Evolutionary conservation across 805 yeast genomes (phyloP).

Genomic region (Saccharomycopsis selenospora): DNA sequence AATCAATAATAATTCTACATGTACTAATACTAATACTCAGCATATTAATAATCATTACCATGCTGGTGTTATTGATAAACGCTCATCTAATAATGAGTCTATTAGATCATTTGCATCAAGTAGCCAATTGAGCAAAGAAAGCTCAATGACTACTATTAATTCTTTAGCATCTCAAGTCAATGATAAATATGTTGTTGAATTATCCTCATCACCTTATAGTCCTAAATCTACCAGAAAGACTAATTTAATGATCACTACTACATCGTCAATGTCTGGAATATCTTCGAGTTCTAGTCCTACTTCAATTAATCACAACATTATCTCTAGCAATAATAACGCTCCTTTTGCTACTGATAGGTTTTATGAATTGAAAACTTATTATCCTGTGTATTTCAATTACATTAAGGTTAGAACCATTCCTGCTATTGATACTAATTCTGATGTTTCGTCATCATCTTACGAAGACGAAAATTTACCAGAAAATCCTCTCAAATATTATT

Average conservation of each 20-base stretch:
- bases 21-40: background rate
- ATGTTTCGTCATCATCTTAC: background rate
- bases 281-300: background rate
- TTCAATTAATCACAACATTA: background rate
- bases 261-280: too few species aligned
- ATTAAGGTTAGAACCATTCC: background rate
- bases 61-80: background rate
- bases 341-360: background rate
- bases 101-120: background rate
- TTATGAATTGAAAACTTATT: background rate
- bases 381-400: constrained; percentile 6
- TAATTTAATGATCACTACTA: background rate
- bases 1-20: background rate
- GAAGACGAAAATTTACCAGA: background rate
- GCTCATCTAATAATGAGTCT: background rate
- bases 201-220: background rate
- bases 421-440: background rate
- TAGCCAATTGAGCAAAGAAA: background rate
- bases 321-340: background rate
- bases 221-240: background rate
- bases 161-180: background rate
- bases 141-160: constrained; percentile 1
- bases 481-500: background rate
- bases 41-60: background rate
- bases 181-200: background rate